Base-by-base conservation (phyloP, 495 filamentous ascomycete species). In the Elasticomyces elasticus region DNA sequence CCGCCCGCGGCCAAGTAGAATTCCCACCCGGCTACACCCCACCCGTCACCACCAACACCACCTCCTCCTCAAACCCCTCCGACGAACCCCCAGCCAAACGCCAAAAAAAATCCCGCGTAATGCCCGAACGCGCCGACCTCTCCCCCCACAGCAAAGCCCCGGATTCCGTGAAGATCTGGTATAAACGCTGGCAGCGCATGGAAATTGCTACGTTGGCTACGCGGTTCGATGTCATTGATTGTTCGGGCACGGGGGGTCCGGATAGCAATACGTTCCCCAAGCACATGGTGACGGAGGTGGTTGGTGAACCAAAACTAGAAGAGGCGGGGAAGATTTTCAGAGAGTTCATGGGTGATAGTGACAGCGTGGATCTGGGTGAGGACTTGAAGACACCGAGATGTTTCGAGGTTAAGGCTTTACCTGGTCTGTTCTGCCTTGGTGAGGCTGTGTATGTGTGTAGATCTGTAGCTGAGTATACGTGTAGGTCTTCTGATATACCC, bases 401-500 rank as follows among this genome's bases (percentile, higher is more conserved):
- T n/a, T 53, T 38, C 27, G 35, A 49, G 23, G 41, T 59, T 1
- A 17, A 20, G 12, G 25, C 13, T 9, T 2, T 59, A 31, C 49
- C 56, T 37, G 55, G 55, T 57, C 20, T 31, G 55, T 40, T n/a
- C n/a, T n/a, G n/a, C n/a, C n/a, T n/a, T n/a, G n/a, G n/a, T n/a
- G n/a, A n/a, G n/a, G n/a, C n/a, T n/a, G n/a, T n/a, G n/a, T n/a
- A n/a, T n/a, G n/a, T n/a, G n/a, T n/a, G n/a, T n/a, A n/a, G 30
- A 41, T 25, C 3, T 38, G 27, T 22, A 9, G 20, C 53, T 49
- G 37, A 56, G 24, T 50, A 46, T 25, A 46, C 51, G 50, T n/a
- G 57, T 60, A 94, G 87, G 86, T 50, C 75, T 96, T 11, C 73
- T 81, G 30, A 77, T 95, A 54, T 71, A 87, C 22, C 89, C 90